Conservation (phyloP, 2,329 filamentous ascomycete genomes). For the Ophiostoma piceae region DNA sequence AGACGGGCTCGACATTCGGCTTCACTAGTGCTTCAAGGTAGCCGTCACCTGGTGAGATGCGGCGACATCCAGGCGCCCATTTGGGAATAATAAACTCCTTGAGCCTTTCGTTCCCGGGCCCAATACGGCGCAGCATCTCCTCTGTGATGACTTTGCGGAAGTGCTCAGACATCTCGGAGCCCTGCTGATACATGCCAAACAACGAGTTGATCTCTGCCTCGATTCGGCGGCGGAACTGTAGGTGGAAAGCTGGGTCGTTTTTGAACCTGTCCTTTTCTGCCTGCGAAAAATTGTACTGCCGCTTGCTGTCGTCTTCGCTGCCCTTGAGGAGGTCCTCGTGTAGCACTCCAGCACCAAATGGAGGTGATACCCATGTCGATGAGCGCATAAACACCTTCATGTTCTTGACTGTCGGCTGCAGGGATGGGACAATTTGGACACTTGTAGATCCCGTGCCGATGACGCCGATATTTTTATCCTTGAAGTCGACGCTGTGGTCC, state of each 20-base stretch:
- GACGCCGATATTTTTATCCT: conserved; percentile 31
- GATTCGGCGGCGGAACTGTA: conserved; percentile 24
- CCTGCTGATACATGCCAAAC: conserved; percentile 33
- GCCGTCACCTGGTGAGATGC: conserved; percentile 41
- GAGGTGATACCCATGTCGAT: conserved; percentile 25
- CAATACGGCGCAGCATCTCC: conserved; percentile 41
- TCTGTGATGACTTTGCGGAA: conserved; percentile 39
- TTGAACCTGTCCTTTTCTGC: conserved; percentile 24
- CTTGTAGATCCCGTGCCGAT: conserved; percentile 33
- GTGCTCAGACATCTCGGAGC: conserved; percentile 38
- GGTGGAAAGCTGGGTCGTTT: conserved; percentile 22
- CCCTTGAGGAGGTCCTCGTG: conserved; percentile 30
- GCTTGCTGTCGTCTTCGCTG: conserved; percentile 32
- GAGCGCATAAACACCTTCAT: conserved; percentile 26
- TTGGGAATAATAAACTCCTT: conserved; percentile 42
- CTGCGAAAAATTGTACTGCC: conserved; percentile 36
- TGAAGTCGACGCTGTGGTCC: conserved; percentile 29
- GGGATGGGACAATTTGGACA: conserved; percentile 32
- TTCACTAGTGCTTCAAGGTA: conserved; percentile 42
- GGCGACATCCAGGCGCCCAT: conserved; percentile 42
- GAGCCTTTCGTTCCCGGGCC: conserved; percentile 39
- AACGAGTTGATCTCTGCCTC: conserved; percentile 26
- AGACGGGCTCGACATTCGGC: conserved; percentile 43
- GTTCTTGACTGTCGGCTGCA: conserved; percentile 25
- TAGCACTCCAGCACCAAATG: conserved; percentile 28